Evolutionary conservation across 768 basidiomycete genomes (phyloP).

Genomic region (Russula foetens): DNA sequence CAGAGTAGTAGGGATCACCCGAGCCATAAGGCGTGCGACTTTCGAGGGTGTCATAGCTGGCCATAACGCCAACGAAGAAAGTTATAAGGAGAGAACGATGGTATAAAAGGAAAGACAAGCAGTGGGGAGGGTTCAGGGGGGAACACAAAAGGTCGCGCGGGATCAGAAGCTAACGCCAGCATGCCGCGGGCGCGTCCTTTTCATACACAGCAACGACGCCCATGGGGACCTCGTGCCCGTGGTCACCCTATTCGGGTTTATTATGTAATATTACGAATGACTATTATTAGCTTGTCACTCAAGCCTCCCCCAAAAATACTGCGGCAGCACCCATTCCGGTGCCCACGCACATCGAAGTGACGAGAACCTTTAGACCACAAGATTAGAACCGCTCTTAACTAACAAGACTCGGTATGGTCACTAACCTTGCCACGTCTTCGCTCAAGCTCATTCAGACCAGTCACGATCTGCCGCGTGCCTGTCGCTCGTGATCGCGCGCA

Average conservation of each 20-base stretch:
- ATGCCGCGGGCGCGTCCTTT: not conserved
- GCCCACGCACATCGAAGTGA: slow-evolving; percentile 88
- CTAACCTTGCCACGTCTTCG: slow-evolving; percentile 62
- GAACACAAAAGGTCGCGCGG: not conserved
- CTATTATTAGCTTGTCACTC: not conserved
- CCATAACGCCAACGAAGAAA: slow-evolving; percentile 29
- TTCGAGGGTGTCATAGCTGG: slow-evolving; percentile 32
- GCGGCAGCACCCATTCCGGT: slow-evolving; percentile 90
- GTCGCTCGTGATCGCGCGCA: slow-evolving; percentile 50
- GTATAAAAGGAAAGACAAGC: slow-evolving; percentile 16
- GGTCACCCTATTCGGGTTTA: not conserved
- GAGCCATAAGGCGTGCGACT: slow-evolving; percentile 40
- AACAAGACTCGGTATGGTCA: slow-evolving; percentile 9
- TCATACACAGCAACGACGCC: not conserved
- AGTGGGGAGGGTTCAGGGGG: not conserved
- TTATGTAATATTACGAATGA: not conserved
- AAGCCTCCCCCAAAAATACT: slow-evolving; percentile 52
- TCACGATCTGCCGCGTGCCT: slow-evolving; percentile 79
- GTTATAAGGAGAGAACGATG: not conserved
- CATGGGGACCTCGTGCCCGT: not conserved
- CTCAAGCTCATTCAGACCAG: slow-evolving; percentile 66
- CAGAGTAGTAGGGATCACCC: slow-evolving; percentile 60
- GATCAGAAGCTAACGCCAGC: not conserved
- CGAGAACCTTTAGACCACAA: slow-evolving; percentile 43
- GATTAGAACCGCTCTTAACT: not conserved